Conservation (phyloP, 768 basidiomycete species). For the Boletus edulis region DNA sequence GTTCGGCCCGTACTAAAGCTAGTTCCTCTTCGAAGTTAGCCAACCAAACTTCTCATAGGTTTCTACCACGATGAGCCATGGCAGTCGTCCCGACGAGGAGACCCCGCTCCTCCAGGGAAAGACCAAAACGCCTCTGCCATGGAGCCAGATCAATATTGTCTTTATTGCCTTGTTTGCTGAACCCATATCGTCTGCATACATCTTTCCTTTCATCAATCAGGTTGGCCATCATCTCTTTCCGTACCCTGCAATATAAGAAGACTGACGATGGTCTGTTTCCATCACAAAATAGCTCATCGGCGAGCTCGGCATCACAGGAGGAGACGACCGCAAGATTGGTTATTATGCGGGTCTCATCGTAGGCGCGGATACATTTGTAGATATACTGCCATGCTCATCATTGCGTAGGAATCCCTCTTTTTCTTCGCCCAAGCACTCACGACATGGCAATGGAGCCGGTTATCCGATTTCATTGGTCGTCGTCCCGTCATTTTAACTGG, state of each 20-base stretch:
- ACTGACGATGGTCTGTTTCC: too few relatives aligned
- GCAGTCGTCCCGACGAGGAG: neutral
- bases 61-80: neutral
- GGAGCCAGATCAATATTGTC: neutral
- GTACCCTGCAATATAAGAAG: neutral
- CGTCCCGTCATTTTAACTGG: constrained; percentile 61
- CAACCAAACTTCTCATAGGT: too few relatives aligned
- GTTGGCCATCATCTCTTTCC: neutral
- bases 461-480: constrained; percentile 59
- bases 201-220: neutral
- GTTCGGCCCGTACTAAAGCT: too few relatives aligned
- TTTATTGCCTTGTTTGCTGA: neutral
- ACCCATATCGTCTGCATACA: neutral
- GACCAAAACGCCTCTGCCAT: neutral
- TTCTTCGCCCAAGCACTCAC: constrained; percentile 57
- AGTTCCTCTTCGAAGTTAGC: too few relatives aligned
- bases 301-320: neutral
- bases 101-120: neutral
- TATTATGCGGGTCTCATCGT: constrained; percentile 65
- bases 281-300: neutral
- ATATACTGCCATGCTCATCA: neutral
- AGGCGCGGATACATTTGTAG: constrained; percentile 23
- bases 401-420: constrained; percentile 58
- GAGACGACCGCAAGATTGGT: constrained; percentile 55
- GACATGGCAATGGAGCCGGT: constrained; percentile 61